Base-by-base conservation (phyloP, 257 asterid species). In the Hygrophila difformis region DNA sequence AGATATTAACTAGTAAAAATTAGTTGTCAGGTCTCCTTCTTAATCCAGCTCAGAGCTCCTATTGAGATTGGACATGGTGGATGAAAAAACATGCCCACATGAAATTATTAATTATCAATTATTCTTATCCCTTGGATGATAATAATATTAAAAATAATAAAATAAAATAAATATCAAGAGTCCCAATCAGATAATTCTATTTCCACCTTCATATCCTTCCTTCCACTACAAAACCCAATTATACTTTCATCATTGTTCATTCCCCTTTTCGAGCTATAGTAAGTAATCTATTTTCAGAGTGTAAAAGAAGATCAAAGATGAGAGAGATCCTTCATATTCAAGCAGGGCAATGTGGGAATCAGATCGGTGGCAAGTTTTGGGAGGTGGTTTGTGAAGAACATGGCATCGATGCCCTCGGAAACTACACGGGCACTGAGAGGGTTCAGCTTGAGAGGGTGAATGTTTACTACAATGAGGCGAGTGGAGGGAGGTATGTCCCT, bases 281-380 rank as follows among this genome's bases (percentile, higher is more conserved):
- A 24, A 8, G 31, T 24, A 3, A 3, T 24, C 8, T 3, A 3
- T 3, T 24, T 24, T 8, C 8, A 3, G 3, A 24, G n/a, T n/a
- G n/a, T n/a, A n/a, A n/a, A n/a, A n/a, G n/a, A n/a, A n/a, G n/a
- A n/a, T n/a, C 21, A 20, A 42, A 49, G 57, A 73, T 76, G 92
- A 76, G 92, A 58, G 92, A 80, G 63, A 80, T 80, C 38, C 80
- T 80, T 24, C 92, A 80, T 49, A 64, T 80, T 49, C 92, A 80
- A 68, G 92, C 80, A 24, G 86, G 92, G 15, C 92, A 76, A 63
- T 80, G 92, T 51, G 92, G 92, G 11, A 80, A 80, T 62, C 92
- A 80, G 53, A 80, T 80, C 28, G 92, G 86, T 8, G 82, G 76
- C 53, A 79, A 79, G 74, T 79, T 79, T 24, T 79, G 91, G 91